These are phyloP conservation scores for Cudoniella acicularis DNA, from an alignment of 495 filamentous ascomycete species.

Conservation along the genomic window DNA sequence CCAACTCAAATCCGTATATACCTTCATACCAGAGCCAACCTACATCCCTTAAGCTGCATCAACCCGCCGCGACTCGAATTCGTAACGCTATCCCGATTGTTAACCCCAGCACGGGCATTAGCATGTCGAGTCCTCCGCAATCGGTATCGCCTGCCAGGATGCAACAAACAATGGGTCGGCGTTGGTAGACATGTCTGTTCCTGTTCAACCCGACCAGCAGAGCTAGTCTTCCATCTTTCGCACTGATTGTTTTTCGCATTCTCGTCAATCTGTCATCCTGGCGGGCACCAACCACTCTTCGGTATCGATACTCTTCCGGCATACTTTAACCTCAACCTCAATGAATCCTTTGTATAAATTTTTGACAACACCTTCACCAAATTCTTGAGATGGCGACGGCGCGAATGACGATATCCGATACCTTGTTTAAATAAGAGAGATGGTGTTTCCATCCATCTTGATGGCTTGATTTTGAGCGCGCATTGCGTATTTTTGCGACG, in stretches of 20 bases:
- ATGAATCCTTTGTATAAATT: slow-evolving; percentile 30
- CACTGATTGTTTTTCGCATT: slow-evolving; percentile 23
- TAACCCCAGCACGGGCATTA: slow-evolving; percentile 89
- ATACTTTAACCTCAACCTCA: slow-evolving; percentile 20
- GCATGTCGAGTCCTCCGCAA: slow-evolving; percentile 69
- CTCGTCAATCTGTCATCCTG: slow-evolving; percentile 18
- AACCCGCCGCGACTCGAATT: slow-evolving; percentile 79
- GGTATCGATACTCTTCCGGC: slow-evolving; percentile 26
- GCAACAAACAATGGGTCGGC: slow-evolving; percentile 55
- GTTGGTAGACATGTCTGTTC: slow-evolving; percentile 41
- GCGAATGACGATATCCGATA: slow-evolving; percentile 23
- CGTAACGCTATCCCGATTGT: slow-evolving; percentile 98
- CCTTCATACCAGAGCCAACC: slow-evolving; percentile 52
- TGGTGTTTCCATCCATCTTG: slow-evolving; percentile 16
- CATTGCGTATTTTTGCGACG: slow-evolving; percentile 27
- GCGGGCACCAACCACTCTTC: slow-evolving; percentile 19
- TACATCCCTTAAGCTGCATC: slow-evolving; percentile 70
- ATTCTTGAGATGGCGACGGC: slow-evolving; percentile 26
- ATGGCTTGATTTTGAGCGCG: slow-evolving; percentile 29
- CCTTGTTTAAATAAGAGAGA: slow-evolving; percentile 22
- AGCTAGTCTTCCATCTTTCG: slow-evolving; percentile 20
- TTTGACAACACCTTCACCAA: slow-evolving; percentile 9
- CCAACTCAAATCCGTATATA: slow-evolving; percentile 67
- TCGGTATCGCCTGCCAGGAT: slow-evolving; percentile 85
- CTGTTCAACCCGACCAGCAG: slow-evolving; percentile 16